A percentile compares a stretch with the other conserved stretches of the same genome.
Evolutionary conservation across 495 filamentous ascomycete species (phyloP).

Genomic region (Physcia stellaris): DNA sequence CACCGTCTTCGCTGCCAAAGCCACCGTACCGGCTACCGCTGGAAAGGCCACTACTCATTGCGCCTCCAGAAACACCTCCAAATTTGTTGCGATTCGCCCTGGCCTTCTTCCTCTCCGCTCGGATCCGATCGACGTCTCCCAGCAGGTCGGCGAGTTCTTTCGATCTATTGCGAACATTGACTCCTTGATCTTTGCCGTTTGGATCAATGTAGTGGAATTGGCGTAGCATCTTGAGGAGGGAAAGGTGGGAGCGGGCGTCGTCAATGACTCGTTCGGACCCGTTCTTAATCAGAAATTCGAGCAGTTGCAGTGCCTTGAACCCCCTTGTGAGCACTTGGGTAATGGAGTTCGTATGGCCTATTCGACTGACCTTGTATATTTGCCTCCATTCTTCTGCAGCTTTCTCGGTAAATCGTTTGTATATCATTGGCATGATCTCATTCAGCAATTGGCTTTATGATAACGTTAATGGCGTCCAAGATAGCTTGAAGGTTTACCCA

Average conservation of each 20-base stretch:
- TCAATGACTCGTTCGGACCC: slow-evolving; percentile 96
- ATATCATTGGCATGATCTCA: slow-evolving; percentile 99
- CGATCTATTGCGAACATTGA: slow-evolving; percentile 92
- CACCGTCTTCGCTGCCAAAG: slow-evolving; percentile 60
- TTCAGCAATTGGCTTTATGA: slow-evolving; percentile 73
- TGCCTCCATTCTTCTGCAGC: slow-evolving; percentile 97
- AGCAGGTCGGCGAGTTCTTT: slow-evolving; percentile 92
- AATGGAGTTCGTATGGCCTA: neutral
- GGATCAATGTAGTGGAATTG: slow-evolving; percentile 96
- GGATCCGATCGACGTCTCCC: slow-evolving; percentile 85
- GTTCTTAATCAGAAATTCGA: slow-evolving; percentile 97
- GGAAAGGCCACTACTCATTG: slow-evolving; percentile 41
- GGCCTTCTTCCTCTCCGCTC: slow-evolving; percentile 88
- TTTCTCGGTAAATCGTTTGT: slow-evolving; percentile 98
- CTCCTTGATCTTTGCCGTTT: slow-evolving; percentile 95
- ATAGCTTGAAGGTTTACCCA: slow-evolving; percentile 31
- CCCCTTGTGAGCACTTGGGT: slow-evolving; percentile 1
- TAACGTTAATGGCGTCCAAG: slow-evolving; percentile 1
- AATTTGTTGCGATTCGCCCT: slow-evolving; percentile 83
- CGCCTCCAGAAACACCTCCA: slow-evolving; percentile 78
- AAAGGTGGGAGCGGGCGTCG: slow-evolving; percentile 89
- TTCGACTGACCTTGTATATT: slow-evolving; percentile 73
- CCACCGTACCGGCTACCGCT: slow-evolving; percentile 61
- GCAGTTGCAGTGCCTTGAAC: slow-evolving; percentile 65
- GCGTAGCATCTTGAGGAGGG: slow-evolving; percentile 91